Conservation (phyloP, 768 basidiomycete genomes). For the Vararia minispora region DNA sequence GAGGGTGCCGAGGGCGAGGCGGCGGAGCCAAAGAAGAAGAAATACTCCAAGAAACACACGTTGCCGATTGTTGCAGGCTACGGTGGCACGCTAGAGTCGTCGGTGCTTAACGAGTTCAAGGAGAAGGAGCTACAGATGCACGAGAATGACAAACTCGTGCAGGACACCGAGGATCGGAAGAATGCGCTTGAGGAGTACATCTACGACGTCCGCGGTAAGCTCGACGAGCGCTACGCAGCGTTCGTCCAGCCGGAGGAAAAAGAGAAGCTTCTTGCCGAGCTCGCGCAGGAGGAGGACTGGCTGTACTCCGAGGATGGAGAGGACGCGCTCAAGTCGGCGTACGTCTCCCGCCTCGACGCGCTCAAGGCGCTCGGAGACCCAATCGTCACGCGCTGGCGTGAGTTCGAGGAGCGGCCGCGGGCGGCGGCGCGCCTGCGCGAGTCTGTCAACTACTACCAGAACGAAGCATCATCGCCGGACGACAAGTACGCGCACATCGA, state of each 20-base stretch:
- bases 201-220: conserved; percentile 87
- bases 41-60: conserved; percentile 77
- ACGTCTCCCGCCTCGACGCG: conserved; percentile 69
- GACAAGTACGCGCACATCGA: conserved; percentile 88
- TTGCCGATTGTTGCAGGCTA: conserved; percentile 60
- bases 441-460: conserved; percentile 76
- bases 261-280: conserved; percentile 53
- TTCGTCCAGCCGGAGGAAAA: conserved; percentile 75
- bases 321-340: conserved; percentile 92
- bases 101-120: conserved; percentile 49
- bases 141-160: conserved; percentile 87
- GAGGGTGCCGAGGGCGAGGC: conserved; percentile 40
- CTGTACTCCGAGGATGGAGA: conserved; percentile 95
- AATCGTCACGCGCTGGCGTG: conserved; percentile 72
- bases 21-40: conserved; percentile 59
- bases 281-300: conserved; percentile 88
- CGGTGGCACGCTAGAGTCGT: conserved; percentile 53
- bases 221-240: conserved; percentile 76
- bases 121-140: conserved; percentile 88
- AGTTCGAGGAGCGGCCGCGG: conserved; percentile 69
- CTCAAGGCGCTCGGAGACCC: conserved; percentile 85
- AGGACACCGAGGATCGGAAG: conserved; percentile 98
- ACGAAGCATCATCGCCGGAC: conserved; percentile 71
- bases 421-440: conserved; percentile 73
- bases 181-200: conserved; percentile 99